A percentile compares a stretch with the other conserved stretches of the same genome.
These are phyloP conservation scores for Xylaria castorea DNA, from an alignment of 495 filamentous ascomycete genomes.

Conservation along the genomic window DNA sequence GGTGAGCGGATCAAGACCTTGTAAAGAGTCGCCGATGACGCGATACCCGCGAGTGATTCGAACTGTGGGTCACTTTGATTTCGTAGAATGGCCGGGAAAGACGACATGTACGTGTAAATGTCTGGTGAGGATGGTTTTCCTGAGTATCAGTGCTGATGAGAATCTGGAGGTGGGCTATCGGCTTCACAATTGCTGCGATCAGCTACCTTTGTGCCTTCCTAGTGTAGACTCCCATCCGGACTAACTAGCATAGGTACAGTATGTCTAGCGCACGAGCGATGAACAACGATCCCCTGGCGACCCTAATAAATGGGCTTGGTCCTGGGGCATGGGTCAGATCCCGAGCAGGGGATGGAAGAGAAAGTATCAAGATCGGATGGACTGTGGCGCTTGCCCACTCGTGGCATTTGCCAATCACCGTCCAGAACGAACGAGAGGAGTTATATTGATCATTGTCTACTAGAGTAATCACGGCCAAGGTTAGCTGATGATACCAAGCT, in stretches of 20 bases:
- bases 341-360: slow-evolving; percentile 17
- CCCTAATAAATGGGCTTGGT: slow-evolving; percentile 16
- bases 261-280: slow-evolving; percentile 17
- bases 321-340: slow-evolving; percentile 17
- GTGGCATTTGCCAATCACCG: background rate
- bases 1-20: background rate
- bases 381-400: slow-evolving; percentile 15
- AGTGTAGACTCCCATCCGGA: slow-evolving; percentile 8
- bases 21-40: background rate
- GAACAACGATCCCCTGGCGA: slow-evolving; percentile 21
- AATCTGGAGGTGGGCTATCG: slow-evolving; percentile 13
- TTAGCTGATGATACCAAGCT: slow-evolving; percentile 6
- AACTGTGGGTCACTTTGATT: background rate
- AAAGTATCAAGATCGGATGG: slow-evolving; percentile 23
- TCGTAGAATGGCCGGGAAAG: background rate
- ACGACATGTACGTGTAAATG: background rate
- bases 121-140: background rate
- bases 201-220: slow-evolving; percentile 3
- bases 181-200: background rate
- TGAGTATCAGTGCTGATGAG: slow-evolving; percentile 10
- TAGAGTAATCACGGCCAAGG: background rate
- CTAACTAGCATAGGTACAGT: background rate
- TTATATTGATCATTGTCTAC: slow-evolving; percentile 6
- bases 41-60: background rate
- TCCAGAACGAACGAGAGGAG: background rate